Base-by-base conservation (phyloP, 257 asterid species). In the Echites panduratus region DNA sequence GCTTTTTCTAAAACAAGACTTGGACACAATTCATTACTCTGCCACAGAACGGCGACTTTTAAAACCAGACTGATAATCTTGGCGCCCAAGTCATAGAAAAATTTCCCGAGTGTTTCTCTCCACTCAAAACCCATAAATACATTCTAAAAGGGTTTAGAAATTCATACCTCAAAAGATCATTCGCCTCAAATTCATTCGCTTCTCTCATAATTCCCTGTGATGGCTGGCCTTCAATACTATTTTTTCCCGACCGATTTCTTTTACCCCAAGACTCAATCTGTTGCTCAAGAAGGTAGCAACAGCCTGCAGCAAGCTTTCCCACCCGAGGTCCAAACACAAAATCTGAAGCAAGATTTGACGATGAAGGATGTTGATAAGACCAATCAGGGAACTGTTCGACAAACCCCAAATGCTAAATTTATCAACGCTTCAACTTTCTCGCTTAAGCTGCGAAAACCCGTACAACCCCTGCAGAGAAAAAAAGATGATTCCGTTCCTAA, bases 211-310 rank as follows among this genome's bases (percentile, higher is more conserved):
- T 32, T 32, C n/a, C n/a, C 16, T 12, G 4, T 16, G 3, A 82
- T 82, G 88, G 85, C 91, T 27, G 87, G 89, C 70, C 85, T 86
- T 85, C 83, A 81, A 68, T 86, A 86, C 53, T 65, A 78, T 75
- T 86, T 84, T 74, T 88, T 86, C 50, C 94, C 94, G 0, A 88
- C 88, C 0, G 94, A 88, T 86, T 88, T 86, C 79, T 79, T 66
- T 41, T 86, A 84, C 65, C 88, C 89, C 2, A 84, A 70, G 73
- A 69, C 85, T 56, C 62, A 75, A 35, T 47, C 61, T 4, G 41
- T 9, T 32, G 50, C 0, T 7, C 59, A 68, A 63, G 69, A 27
- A n/a, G 24, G 63, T 6, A 40, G 49, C 22, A 40, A 17, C 2
- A 66, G 26, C 67, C 44, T 61, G 12, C 67, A 32, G 24, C 40